phyloP scores from a whole-genome alignment of 2,329 filamentous ascomycete species.

The Coleophoma crateriformis region DNA sequence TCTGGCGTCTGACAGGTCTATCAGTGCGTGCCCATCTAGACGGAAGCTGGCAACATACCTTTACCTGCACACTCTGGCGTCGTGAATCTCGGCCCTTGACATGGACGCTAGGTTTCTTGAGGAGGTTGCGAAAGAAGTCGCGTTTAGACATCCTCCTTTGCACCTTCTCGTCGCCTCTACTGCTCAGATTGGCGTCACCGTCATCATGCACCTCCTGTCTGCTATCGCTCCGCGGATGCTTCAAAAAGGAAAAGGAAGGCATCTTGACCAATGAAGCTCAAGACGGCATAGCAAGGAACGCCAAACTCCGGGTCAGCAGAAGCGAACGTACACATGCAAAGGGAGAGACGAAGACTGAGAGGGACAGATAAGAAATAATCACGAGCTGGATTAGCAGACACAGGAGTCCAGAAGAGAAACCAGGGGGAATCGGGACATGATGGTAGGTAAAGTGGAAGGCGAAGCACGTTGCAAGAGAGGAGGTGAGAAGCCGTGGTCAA shows the following conservation, averaged over 20 bases:
- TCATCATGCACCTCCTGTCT: constrained; percentile 9
- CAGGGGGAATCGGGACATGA: too few relatives aligned
- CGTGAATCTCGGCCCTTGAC: constrained; percentile 9
- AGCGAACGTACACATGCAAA: background rate
- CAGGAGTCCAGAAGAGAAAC: too few relatives aligned
- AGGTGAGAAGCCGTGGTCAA: too few relatives aligned
- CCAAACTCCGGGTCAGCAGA: constrained; percentile 1
- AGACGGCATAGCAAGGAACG: background rate
- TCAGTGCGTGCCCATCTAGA: background rate
- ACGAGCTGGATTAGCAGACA: background rate
- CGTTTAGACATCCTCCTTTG: constrained; percentile 26
- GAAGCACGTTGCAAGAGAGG: too few relatives aligned
- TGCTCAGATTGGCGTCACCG: constrained; percentile 6
- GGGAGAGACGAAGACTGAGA: background rate
- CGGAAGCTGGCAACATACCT: background rate
- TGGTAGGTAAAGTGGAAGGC: too few relatives aligned
- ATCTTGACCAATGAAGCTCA: constrained; percentile 10
- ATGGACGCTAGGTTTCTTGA: constrained; percentile 19
- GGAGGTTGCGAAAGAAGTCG: constrained; percentile 25
- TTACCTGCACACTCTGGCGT: constrained; percentile 5
- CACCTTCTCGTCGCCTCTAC: constrained; percentile 16
- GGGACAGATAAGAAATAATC: background rate
- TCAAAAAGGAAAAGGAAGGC: constrained; percentile 22
- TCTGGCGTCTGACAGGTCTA: constrained; percentile 2
- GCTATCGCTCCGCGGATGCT: constrained; percentile 11